phyloP scores from a whole-genome alignment of 1,139 yeast species.

The Kodamaea arcana region DNA sequence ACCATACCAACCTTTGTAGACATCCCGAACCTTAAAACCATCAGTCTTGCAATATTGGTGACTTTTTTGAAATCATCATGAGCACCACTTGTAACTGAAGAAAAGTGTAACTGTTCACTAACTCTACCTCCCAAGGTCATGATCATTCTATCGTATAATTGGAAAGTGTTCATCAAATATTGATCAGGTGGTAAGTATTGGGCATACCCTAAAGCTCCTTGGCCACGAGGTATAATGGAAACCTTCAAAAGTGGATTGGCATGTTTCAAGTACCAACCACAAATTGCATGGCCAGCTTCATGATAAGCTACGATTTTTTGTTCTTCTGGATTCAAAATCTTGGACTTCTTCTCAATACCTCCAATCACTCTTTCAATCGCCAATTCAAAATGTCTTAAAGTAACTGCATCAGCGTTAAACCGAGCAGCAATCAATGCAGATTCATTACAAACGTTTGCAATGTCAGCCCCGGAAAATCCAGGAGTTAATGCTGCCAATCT shows the following conservation, averaged over 20 bases:
- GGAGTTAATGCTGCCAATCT: conserved; percentile 94
- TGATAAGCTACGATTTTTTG: conserved; percentile 91
- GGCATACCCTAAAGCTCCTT: conserved; percentile 97
- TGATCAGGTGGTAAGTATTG: conserved; percentile 95
- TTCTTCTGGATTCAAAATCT: conserved; percentile 78
- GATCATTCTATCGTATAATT: conserved; percentile 84
- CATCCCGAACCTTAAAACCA: conserved; percentile 94
- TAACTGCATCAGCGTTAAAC: conserved; percentile 62
- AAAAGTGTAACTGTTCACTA: conserved; percentile 87
- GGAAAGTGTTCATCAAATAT: conserved; percentile 72
- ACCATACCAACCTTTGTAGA: conserved; percentile 79
- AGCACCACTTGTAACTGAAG: conserved; percentile 91
- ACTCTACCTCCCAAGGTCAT: conserved; percentile 98
- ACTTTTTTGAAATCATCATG: conserved; percentile 95
- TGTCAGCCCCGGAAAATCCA: conserved; percentile 97
- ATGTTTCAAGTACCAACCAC: conserved; percentile 89
- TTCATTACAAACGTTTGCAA: conserved; percentile 95
- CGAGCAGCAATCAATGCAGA: conserved; percentile 97
- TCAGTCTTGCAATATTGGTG: conserved; percentile 88
- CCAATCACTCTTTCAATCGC: conserved; percentile 98
- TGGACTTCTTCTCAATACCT: conserved; percentile 87
- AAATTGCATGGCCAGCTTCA: conserved; percentile 98
- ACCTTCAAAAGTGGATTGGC: conserved; percentile 95
- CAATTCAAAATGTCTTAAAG: conserved; percentile 78
- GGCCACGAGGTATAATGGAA: conserved; percentile 94